Percentiles rank a stretch among this genome's conserved stretches.
Evolutionary conservation across 2,329 filamentous ascomycete species (phyloP).

Genomic region (Tolypocladium paradoxum): DNA sequence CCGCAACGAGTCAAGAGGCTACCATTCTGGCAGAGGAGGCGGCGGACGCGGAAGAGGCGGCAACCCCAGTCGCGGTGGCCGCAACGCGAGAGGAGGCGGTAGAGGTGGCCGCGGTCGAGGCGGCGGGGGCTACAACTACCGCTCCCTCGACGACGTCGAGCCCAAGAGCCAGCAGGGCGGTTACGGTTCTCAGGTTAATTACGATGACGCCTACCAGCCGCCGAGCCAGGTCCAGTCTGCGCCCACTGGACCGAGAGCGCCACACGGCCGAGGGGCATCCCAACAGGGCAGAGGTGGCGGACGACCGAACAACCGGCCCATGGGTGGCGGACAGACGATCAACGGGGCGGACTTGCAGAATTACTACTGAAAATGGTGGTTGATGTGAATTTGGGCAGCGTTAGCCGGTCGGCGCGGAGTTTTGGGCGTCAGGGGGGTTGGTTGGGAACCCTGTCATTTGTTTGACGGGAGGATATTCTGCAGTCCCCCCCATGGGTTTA

Average conservation of each 20-base stretch:
- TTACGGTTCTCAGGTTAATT: conserved; percentile 31
- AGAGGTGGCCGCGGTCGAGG: conserved; percentile 33
- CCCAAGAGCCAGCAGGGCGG: conserved; percentile 33
- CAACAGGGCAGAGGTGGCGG: conserved; percentile 3
- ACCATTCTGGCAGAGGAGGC: conserved; percentile 30
- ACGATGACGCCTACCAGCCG: conserved; percentile 30
- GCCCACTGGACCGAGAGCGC: conserved; percentile 4
- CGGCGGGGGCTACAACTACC: conserved; percentile 44
- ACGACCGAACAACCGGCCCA: conserved; percentile 11
- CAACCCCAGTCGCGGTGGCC: conserved; percentile 24
- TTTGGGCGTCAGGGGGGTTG: background rate
- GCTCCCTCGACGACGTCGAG: conserved; percentile 57
- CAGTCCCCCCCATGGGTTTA: background rate
- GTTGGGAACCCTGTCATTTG: background rate
- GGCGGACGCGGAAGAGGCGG: conserved; percentile 23
- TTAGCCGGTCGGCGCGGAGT: background rate
- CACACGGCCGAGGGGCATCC: background rate
- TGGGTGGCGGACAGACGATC: conserved; percentile 13
- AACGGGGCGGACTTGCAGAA: conserved; percentile 26
- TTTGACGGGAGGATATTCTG: background rate
- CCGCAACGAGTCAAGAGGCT: conserved; percentile 29
- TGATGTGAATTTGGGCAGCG: background rate
- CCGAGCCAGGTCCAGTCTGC: conserved; percentile 11
- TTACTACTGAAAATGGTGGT: conserved; percentile 22
- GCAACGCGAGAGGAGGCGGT: conserved; percentile 31